These are phyloP conservation scores for Curvularia hawaiiensis DNA, from an alignment of 2,329 filamentous ascomycete species.

Conservation along the genomic window DNA sequence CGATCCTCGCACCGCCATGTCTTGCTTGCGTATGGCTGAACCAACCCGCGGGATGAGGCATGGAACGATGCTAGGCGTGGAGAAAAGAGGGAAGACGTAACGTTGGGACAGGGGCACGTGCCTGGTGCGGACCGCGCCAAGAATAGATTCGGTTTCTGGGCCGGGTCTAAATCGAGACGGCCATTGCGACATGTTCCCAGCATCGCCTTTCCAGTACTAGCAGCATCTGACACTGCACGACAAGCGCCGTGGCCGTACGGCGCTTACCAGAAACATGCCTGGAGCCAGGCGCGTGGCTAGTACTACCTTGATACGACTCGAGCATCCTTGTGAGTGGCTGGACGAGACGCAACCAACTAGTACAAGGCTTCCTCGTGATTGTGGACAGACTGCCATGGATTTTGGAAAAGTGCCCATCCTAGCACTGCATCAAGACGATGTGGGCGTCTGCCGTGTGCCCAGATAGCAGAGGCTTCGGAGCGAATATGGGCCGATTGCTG, in stretches of 20 bases:
- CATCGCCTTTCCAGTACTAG: background rate
- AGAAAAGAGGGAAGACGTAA: slow-evolving; percentile 13
- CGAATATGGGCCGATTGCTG: background rate
- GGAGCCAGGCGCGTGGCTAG: slow-evolving; percentile 1
- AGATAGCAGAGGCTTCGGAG: background rate
- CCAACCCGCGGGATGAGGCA: slow-evolving; percentile 6
- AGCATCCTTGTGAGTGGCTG: slow-evolving; percentile 11
- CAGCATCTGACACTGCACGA: background rate
- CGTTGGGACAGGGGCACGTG: slow-evolving; percentile 17
- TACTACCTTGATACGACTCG: background rate
- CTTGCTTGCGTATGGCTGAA: slow-evolving; percentile 11
- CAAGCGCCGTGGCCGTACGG: background rate
- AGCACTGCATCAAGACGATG: background rate
- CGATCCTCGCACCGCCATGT: slow-evolving; percentile 10
- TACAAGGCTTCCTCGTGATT: slow-evolving; percentile 18
- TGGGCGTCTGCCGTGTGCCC: background rate
- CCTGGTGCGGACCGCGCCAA: slow-evolving; percentile 11
- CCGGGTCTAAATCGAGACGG: slow-evolving; percentile 1
- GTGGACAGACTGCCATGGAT: slow-evolving; percentile 13
- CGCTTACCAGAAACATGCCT: background rate
- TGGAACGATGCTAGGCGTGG: slow-evolving; percentile 2
- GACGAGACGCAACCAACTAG: slow-evolving; percentile 24
- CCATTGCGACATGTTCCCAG: background rate
- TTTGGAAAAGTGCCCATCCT: slow-evolving; percentile 9
- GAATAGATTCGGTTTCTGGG: background rate